Evolutionary conservation across 2,329 filamentous ascomycete species (phyloP).

Genomic region (Arthroderma sp.): DNA sequence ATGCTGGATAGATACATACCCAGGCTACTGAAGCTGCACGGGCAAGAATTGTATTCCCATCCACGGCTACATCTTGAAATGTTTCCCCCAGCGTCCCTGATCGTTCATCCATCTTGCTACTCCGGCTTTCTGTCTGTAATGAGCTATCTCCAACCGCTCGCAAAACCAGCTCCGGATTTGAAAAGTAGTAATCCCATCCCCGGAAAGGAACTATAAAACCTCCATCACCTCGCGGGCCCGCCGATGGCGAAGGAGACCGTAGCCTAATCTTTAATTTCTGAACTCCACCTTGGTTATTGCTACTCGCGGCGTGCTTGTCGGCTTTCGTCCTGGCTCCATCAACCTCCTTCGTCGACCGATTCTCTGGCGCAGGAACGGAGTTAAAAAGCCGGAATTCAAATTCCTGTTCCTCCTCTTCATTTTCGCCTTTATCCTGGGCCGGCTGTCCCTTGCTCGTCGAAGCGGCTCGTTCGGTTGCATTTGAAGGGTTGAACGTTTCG

Average conservation of each 20-base stretch:
- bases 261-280: conserved; percentile 31
- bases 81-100: conserved; percentile 13
- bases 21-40: conserved; percentile 23
- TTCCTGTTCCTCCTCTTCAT: conserved; percentile 28
- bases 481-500: conserved; percentile 6
- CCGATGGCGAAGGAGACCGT: conserved; percentile 28
- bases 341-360: not conserved
- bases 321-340: not conserved
- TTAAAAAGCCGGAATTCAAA: conserved; percentile 35
- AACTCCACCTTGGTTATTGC: conserved; percentile 13
- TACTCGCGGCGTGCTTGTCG: not conserved
- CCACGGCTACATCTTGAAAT: conserved; percentile 29
- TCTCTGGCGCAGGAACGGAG: conserved; percentile 15
- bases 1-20: conserved; percentile 20
- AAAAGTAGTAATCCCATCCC: conserved; percentile 34
- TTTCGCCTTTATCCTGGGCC: conserved; percentile 6
- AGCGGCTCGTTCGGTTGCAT: not conserved
- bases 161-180: conserved; percentile 21
- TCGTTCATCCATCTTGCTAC: not conserved
- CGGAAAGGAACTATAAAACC: conserved; percentile 31
- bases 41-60: conserved; percentile 22
- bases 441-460: not conserved
- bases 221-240: conserved; percentile 21
- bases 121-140: conserved; percentile 10
- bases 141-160: conserved; percentile 6